Evolutionary conservation across 78 protist species (phyloP).

Genomic region (Chrysochromulina tobinii): DNA sequence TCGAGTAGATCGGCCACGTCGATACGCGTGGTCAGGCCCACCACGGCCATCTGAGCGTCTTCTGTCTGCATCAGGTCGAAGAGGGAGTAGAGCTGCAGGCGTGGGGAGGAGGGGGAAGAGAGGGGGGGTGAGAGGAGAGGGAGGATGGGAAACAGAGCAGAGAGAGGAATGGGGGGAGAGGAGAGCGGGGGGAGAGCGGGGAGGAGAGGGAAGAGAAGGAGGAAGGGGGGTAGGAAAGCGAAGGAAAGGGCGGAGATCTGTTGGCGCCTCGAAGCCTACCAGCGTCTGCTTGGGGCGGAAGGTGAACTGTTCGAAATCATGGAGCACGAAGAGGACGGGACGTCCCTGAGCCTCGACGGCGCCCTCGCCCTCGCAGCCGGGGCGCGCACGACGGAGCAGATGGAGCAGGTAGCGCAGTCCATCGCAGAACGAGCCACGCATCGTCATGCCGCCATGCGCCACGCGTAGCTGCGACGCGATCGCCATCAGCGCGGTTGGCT

Average conservation of each 20-base stretch:
- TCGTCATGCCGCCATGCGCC: background rate
- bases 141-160: too few relatives aligned
- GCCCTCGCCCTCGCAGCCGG: slow-evolving; percentile 8
- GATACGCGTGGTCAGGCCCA: background rate
- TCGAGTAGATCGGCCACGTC: slow-evolving; percentile 8
- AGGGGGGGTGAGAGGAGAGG: too few relatives aligned
- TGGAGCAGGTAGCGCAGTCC: background rate
- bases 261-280: too few relatives aligned
- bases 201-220: too few relatives aligned
- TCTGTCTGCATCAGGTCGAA: background rate
- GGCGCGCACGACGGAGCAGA: background rate
- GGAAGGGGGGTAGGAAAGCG: too few relatives aligned
- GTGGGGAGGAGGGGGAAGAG: too few relatives aligned
- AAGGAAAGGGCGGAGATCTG: too few relatives aligned
- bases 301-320: background rate
- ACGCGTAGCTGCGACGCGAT: background rate
- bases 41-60: background rate
- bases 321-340: slow-evolving; percentile 7
- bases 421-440: background rate
- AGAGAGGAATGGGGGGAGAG: too few relatives aligned
- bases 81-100: background rate
- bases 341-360: background rate
- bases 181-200: too few relatives aligned
- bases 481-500: background rate
- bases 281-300: background rate